Evolutionary conservation across 129 eudicot species (phyloP).

Genomic region (Heracleum sosnowskyi): DNA sequence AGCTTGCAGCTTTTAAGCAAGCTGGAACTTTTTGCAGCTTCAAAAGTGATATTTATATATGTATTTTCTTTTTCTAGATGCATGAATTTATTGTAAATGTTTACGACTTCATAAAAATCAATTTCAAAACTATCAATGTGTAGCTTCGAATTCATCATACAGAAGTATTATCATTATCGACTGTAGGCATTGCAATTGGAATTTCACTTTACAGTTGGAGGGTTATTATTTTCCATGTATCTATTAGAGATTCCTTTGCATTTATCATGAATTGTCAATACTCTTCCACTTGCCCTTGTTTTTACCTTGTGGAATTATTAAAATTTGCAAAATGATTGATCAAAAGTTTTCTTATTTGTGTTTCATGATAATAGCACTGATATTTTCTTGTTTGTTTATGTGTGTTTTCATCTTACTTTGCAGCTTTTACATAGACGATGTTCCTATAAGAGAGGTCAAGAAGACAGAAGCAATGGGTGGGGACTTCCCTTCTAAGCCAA

Average conservation of each 20-base stretch:
- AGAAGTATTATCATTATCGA: not conserved
- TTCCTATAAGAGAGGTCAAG: slow-evolving; percentile 76
- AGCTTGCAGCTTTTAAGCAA: slow-evolving; percentile 18
- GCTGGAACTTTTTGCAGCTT: slow-evolving; percentile 8
- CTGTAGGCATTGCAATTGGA: not conserved
- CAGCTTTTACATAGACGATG: slow-evolving; percentile 79
- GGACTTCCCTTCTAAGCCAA: slow-evolving; percentile 89
- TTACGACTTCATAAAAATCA: too few species aligned
- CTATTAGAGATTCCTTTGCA: slow-evolving; percentile 23
- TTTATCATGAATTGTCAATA: slow-evolving; percentile 9
- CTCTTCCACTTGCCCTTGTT: slow-evolving; percentile 3
- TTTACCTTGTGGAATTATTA: not conserved
- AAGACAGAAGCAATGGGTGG: slow-evolving; percentile 74
- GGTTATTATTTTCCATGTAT: not conserved
- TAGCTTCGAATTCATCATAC: not conserved
- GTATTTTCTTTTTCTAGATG: not conserved
- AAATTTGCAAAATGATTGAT: not conserved
- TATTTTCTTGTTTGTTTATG: slow-evolving; percentile 20
- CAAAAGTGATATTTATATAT: not conserved
- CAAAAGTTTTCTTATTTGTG: not conserved
- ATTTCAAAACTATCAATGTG: not conserved
- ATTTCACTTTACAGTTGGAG: not conserved
- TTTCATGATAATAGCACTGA: not conserved
- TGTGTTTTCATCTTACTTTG: slow-evolving; percentile 8
- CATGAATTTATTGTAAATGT: not conserved